Percentiles rank a stretch among this genome's conserved stretches.
phyloP scores from a whole-genome alignment of 495 filamentous ascomycete species.

The Tuber brumale region DNA sequence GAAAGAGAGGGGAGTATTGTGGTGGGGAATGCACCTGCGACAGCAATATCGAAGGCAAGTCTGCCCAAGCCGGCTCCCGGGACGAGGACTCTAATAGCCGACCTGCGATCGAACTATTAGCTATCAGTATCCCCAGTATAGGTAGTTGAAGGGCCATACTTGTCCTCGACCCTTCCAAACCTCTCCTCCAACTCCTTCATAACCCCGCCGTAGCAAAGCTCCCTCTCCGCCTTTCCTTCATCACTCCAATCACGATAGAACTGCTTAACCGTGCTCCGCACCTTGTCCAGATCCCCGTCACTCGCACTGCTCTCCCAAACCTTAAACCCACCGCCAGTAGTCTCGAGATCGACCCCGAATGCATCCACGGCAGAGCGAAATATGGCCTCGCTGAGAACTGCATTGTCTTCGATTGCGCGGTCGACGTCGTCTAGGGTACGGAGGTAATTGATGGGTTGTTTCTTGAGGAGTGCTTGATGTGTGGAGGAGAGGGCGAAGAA shows the following conservation, averaged over 20 bases:
- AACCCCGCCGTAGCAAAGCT: slow-evolving; percentile 67
- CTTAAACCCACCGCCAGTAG: neutral
- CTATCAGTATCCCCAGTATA: slow-evolving; percentile 24
- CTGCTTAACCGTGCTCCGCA: slow-evolving; percentile 79
- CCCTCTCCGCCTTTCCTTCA: slow-evolving; percentile 66
- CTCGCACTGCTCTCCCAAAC: slow-evolving; percentile 64
- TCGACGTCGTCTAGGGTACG: slow-evolving; percentile 70
- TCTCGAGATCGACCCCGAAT: slow-evolving; percentile 28
- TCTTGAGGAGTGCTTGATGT: slow-evolving; percentile 74
- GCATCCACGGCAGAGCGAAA: slow-evolving; percentile 56
- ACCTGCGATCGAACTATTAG: slow-evolving; percentile 7
- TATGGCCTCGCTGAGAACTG: slow-evolving; percentile 72
- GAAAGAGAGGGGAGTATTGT: neutral
- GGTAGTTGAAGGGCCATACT: slow-evolving; percentile 36
- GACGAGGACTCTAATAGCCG: slow-evolving; percentile 62
- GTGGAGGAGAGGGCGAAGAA: slow-evolving; percentile 83
- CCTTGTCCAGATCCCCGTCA: slow-evolving; percentile 73
- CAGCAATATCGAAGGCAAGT: slow-evolving; percentile 76
- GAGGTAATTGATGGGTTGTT: slow-evolving; percentile 73
- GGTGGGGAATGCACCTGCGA: slow-evolving; percentile 44
- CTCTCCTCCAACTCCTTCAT: slow-evolving; percentile 56
- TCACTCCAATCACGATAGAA: slow-evolving; percentile 93
- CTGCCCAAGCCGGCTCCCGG: slow-evolving; percentile 86
- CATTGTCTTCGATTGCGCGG: slow-evolving; percentile 81
- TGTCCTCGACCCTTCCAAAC: slow-evolving; percentile 28